Evolutionary conservation across 1,284 basidiomycete species (phyloP).

Genomic region (Fomitopsis betulina): DNA sequence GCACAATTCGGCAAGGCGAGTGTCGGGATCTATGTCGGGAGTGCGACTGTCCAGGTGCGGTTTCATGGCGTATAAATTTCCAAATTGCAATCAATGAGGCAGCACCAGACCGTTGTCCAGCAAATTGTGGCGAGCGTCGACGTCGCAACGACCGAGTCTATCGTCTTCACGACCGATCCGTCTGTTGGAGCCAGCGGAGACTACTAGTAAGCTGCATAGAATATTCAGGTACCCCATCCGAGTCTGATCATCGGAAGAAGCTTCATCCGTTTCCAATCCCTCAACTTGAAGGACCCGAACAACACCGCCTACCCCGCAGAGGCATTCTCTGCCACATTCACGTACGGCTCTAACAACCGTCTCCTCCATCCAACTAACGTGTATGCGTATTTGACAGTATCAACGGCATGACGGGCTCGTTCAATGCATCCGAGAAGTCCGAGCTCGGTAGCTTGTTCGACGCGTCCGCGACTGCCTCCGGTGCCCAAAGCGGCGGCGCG

Average conservation of each 20-base stretch:
- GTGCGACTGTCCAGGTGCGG: slow-evolving; percentile 51
- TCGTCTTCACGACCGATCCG: slow-evolving; percentile 58
- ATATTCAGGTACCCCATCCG: neutral
- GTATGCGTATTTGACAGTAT: slow-evolving; percentile 35
- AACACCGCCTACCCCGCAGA: slow-evolving; percentile 53
- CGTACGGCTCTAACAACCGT: slow-evolving; percentile 32
- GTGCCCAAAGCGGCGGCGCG: slow-evolving; percentile 14
- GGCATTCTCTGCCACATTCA: slow-evolving; percentile 82
- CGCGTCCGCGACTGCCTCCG: slow-evolving; percentile 10
- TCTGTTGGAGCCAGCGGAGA: slow-evolving; percentile 54
- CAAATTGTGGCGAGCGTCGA: slow-evolving; percentile 51
- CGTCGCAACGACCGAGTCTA: slow-evolving; percentile 48
- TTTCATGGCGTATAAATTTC: slow-evolving; percentile 8
- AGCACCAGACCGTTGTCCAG: slow-evolving; percentile 70
- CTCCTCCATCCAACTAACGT: neutral
- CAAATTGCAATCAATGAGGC: too few species aligned
- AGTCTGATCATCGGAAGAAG: slow-evolving; percentile 27
- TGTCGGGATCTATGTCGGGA: slow-evolving; percentile 71
- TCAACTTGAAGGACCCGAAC: slow-evolving; percentile 43
- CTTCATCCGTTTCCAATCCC: slow-evolving; percentile 73
- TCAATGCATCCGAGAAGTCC: slow-evolving; percentile 46
- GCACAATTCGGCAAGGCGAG: slow-evolving; percentile 52
- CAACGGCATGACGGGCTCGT: slow-evolving; percentile 57
- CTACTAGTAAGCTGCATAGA: slow-evolving; percentile 48
- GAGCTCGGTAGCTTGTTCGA: slow-evolving; percentile 36